Conservation (phyloP, 2,329 filamentous ascomycete genomes). For the Fusarium protoensiforme region DNA sequence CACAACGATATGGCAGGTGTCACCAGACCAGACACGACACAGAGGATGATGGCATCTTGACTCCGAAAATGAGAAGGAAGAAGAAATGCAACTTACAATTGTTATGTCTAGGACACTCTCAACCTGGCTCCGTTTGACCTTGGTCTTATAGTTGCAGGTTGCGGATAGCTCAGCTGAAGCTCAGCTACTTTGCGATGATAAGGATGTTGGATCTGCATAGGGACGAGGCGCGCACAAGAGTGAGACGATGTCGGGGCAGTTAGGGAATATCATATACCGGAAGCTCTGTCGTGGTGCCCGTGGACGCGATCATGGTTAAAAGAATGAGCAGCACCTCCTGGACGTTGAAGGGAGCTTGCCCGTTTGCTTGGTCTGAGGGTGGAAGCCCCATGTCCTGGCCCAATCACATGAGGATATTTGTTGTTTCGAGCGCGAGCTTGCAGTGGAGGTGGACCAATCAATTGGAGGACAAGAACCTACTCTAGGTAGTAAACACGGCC, state of each 20-base stretch:
- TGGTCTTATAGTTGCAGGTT: background rate
- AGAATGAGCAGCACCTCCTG: background rate
- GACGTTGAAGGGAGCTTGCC: background rate
- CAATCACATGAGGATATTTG: background rate
- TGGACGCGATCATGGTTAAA: background rate
- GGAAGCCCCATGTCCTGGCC: background rate
- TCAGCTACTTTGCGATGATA: background rate
- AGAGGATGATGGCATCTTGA: background rate
- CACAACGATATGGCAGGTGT: background rate
- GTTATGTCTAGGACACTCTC: background rate
- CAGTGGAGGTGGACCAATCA: slow-evolving; percentile 2
- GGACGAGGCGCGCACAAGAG: background rate
- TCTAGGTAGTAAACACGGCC: background rate
- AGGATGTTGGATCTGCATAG: background rate
- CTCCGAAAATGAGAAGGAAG: background rate
- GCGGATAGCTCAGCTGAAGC: background rate
- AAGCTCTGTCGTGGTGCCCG: background rate
- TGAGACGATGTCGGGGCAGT: background rate
- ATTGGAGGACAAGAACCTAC: background rate
- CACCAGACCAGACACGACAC: background rate
- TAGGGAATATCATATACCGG: background rate
- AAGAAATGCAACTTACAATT: background rate
- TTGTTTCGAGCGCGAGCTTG: background rate
- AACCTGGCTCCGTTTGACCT: background rate
- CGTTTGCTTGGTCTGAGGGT: background rate